Evolutionary conservation across 805 yeast species (phyloP), one percentile per base, ranked within the genome.

Genomic region (Wickerhamiella dianesei): DNA sequence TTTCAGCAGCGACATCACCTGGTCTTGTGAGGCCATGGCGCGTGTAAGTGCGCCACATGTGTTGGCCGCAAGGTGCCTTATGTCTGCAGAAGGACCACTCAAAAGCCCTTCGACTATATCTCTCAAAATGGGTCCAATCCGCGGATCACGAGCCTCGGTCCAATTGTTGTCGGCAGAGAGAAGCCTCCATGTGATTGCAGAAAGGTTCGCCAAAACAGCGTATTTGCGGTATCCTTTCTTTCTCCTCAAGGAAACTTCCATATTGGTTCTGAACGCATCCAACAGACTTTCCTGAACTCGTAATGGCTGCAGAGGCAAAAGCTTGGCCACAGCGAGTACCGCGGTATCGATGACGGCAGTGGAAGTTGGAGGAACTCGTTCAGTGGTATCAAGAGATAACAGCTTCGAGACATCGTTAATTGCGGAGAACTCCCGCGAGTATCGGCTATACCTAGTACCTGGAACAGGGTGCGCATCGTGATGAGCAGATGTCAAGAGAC

Each of bases 281-380:
- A 92, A 63, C n/a, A 92, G 70, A 1, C 96, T 86, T 48, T 81
- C 79, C 57, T 89, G 96, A 45, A 92, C 82, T 51, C 85, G 83
- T 3, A 76, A 64, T 5, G 88, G 76, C 53, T 89, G 72, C 48
- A 71, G 68, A 0, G 94, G 84, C 53, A 89, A 81, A 1, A 82
- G 70, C 6, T 73, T 58, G 3, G 83, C 76, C 58, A 87, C 84
- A 1, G 88, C 69, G 50, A 81, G 86, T 57, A 89, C 77, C 0
- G 96, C 80, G 2, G 74, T 59, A 63, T 89, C 95, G n/a, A 86
- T 73, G 2, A 83, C 48, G 2, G 48, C 17, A 2, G 56, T 52
- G 44, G 32, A 37, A 1, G 41, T 18, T 14, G 41, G 41, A 12
- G 25, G 25, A 19, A 22, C 32, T 12, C 32, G 6, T 25, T 25